Evolutionary conservation across 2,329 filamentous ascomycete species (phyloP).

Genomic region (Fusarium clavum): DNA sequence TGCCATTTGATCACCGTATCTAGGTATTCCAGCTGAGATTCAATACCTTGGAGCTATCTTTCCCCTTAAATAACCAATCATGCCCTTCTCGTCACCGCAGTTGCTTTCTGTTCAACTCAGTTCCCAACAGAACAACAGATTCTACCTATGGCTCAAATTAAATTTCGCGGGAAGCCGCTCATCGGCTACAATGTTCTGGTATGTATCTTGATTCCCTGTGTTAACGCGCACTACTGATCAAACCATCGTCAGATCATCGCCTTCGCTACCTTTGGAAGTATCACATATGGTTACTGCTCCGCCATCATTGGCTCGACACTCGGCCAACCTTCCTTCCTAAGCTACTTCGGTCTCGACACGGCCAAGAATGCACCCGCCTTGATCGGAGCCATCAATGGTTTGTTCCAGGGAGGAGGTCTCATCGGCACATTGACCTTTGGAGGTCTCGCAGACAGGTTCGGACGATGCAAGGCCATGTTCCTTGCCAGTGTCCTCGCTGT

Average conservation of each 20-base stretch:
- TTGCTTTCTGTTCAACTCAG: neutral
- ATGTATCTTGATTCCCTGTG: rapidly evolving
- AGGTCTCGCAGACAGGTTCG: neutral
- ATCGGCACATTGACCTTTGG: neutral
- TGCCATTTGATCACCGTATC: neutral
- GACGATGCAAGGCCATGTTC: constrained; percentile 3
- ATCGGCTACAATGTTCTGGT: neutral
- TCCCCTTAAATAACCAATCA: neutral
- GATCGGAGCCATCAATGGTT: neutral
- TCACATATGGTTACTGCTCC: constrained; percentile 1
- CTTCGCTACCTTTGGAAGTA: neutral
- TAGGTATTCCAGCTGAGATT: neutral
- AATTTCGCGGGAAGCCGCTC: neutral
- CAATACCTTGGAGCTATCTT: neutral
- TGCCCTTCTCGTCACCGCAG: neutral
- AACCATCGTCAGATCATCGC: neutral
- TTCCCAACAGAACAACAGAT: neutral
- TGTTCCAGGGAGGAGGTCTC: constrained; percentile 2
- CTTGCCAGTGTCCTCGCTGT: neutral
- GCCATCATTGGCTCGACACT: constrained; percentile 4
- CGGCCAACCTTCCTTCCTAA: neutral
- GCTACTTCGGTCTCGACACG: neutral
- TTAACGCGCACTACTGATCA: rapidly evolving
- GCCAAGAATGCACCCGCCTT: neutral
- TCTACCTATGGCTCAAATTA: neutral